Evolutionary conservation across 768 basidiomycete species (phyloP).

Genomic region (Pleurotus platypus): DNA sequence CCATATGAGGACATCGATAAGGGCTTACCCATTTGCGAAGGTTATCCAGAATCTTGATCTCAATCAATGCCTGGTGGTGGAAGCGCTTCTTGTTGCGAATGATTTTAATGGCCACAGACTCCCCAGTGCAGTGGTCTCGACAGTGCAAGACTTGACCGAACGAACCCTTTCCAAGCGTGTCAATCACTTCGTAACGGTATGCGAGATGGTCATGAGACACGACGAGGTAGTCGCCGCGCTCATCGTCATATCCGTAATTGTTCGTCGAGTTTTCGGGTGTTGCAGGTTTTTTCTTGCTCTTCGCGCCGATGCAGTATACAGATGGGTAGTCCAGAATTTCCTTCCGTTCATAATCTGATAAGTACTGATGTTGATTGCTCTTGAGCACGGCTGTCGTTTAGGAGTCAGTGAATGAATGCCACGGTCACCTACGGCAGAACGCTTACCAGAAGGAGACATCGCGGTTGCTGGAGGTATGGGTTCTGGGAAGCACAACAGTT

Average conservation of each 20-base stretch:
- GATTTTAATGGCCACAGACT: slow-evolving; percentile 98
- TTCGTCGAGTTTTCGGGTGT: slow-evolving; percentile 68
- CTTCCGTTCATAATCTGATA: slow-evolving; percentile 86
- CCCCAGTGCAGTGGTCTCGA: slow-evolving; percentile 91
- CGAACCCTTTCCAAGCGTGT: slow-evolving; percentile 94
- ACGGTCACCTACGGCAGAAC: neutral
- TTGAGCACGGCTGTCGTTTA: slow-evolving; percentile 55
- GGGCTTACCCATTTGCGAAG: slow-evolving; percentile 92
- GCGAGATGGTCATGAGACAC: slow-evolving; percentile 90
- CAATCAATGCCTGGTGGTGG: slow-evolving; percentile 97
- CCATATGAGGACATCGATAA: neutral
- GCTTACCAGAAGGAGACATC: slow-evolving; percentile 68
- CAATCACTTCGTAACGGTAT: slow-evolving; percentile 94
- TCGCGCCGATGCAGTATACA: slow-evolving; percentile 79
- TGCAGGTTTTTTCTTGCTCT: slow-evolving; percentile 82
- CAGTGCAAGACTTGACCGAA: slow-evolving; percentile 97
- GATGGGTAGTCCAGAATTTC: slow-evolving; percentile 86
- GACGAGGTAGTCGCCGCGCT: slow-evolving; percentile 94
- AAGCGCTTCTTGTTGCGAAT: slow-evolving; percentile 99
- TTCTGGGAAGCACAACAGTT: slow-evolving; percentile 89
- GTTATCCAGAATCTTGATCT: slow-evolving; percentile 97
- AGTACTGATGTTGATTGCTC: slow-evolving; percentile 59
- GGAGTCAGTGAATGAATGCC: slow-evolving; percentile 8
- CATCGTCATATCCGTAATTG: slow-evolving; percentile 97
- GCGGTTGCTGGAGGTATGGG: slow-evolving; percentile 70